phyloP scores from a whole-genome alignment of 2,329 filamentous ascomycete genomes.

The Paecilomyces sp. region DNA sequence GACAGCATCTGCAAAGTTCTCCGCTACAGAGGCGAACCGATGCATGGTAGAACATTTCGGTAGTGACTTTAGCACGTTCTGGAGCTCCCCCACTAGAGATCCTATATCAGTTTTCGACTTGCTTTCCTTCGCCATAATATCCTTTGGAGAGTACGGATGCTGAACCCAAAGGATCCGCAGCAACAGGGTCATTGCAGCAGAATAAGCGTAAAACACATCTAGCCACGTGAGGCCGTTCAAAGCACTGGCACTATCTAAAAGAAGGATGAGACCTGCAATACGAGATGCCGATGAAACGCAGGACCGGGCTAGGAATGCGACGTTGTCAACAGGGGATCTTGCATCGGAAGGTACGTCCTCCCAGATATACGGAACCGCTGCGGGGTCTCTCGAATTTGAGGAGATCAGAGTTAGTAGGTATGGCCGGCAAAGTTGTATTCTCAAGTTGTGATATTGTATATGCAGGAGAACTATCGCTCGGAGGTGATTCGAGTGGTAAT shows the following conservation, averaged over 20 bases:
- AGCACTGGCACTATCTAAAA: conserved; percentile 25
- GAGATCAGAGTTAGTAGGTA: conserved; percentile 13
- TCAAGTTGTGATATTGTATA: conserved; percentile 26
- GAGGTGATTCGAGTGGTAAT: conserved; percentile 7
- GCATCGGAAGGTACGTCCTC: not conserved
- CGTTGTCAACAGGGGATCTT: conserved; percentile 7
- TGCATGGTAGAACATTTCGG: not conserved
- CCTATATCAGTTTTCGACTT: not conserved
- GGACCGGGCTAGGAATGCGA: conserved; percentile 11
- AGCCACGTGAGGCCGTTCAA: conserved; percentile 28
- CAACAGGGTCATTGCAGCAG: conserved; percentile 24
- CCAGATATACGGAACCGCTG: not conserved
- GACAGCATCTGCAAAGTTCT: not conserved
- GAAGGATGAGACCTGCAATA: conserved; percentile 21
- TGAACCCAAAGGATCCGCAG: conserved; percentile 12
- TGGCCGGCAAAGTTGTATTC: conserved; percentile 24
- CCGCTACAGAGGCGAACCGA: not conserved
- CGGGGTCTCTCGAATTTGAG: conserved; percentile 5
- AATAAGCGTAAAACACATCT: conserved; percentile 31
- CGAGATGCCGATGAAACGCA: conserved; percentile 26
- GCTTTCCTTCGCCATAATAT: not conserved
- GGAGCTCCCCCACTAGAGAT: not conserved
- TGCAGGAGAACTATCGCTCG: conserved; percentile 23
- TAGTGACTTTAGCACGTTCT: not conserved
- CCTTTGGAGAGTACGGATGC: not conserved